A percentile compares a stretch with the other conserved stretches of the same genome.
Evolutionary conservation across 371 early-diverging fungal species (phyloP).

Genomic region (Dinochytrium kinnereticum): DNA sequence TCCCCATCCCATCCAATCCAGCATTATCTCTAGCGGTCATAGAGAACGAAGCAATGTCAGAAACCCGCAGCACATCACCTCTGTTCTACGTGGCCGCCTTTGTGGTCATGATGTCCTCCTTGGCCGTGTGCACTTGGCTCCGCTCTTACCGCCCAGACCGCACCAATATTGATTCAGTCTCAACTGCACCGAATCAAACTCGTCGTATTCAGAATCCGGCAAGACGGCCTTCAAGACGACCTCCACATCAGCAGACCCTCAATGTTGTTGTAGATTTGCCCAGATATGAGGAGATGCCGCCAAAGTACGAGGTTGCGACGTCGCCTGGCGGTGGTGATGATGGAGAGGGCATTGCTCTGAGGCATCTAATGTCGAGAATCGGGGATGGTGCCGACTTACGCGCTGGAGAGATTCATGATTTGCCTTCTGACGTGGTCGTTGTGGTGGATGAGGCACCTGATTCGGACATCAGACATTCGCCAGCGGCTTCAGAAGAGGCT

Average conservation of each 20-base stretch:
- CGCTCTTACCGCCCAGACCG: background rate
- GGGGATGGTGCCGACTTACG: no score
- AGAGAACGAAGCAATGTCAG: no score
- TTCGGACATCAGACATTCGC: no score
- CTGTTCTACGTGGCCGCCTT: background rate
- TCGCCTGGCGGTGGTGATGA: background rate
- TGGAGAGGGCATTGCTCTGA: background rate
- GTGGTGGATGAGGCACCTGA: no score
- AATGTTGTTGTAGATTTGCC: background rate
- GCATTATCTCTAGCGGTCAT: no score
- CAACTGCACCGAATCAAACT: background rate
- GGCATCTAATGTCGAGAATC: background rate
- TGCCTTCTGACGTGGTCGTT: no score
- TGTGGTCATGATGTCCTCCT: background rate
- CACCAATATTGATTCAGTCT: background rate
- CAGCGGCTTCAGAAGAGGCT: no score
- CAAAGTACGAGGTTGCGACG: background rate
- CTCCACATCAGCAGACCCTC: background rate
- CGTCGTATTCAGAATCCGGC: background rate
- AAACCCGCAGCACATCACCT: no score
- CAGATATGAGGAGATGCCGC: background rate
- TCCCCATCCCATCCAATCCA: no score
- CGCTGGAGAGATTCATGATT: no score
- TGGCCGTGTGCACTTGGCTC: background rate
- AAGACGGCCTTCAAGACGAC: background rate